Base-by-base conservation (phyloP, 768 basidiomycete genomes). In the Tricholoma matsutake region DNA sequence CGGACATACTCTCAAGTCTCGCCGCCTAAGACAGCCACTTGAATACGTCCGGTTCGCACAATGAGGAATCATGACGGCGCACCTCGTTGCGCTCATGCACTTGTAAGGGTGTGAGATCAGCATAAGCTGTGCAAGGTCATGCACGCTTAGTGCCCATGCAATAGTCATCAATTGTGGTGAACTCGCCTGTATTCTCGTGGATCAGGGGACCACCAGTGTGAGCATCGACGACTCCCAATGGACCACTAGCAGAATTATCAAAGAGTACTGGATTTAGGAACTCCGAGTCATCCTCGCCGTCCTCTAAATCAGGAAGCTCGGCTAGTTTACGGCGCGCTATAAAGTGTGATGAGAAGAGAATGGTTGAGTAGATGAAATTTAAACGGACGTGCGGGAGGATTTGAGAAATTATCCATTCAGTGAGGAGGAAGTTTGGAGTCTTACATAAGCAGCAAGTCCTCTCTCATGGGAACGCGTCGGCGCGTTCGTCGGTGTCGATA, bases 1-100 rank as follows among this genome's bases (percentile, higher is more conserved):
- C 64, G 5, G 73, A 71, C 25, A 78, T 68, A 20, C 73, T 75
- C 18, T 79, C 79, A 29, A 55, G 51, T 22, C 39, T 41, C 3
- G 37, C 52, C 14, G 37, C 20, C 43, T 39, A 25, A 13, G 32
- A 20, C 5, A 31, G 8, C 16, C 39, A 13, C 20, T 54, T 52
- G 22, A 20, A 29, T 32, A 47, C 34, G 16, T 51, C 29, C 34
- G 29, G 14, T 22, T 43, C 10, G 16, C 22, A n/a, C 20, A 25
- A 7, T 43, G 14, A 32, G n/a, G 6, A 52, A 11, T 25, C 3
- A 18, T 14, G 4, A 7, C n/a, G 5, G 58, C 64, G 37, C 56
- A 71, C 71, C 61, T 68, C 61, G 51, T 73, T 70, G 45, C 69
- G 66, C 28, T 72, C 71, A 55, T 71, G 67, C 34, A 68, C 47